phyloP scores from a whole-genome alignment of 495 filamentous ascomycete genomes.

The Aspergillus steynii region DNA sequence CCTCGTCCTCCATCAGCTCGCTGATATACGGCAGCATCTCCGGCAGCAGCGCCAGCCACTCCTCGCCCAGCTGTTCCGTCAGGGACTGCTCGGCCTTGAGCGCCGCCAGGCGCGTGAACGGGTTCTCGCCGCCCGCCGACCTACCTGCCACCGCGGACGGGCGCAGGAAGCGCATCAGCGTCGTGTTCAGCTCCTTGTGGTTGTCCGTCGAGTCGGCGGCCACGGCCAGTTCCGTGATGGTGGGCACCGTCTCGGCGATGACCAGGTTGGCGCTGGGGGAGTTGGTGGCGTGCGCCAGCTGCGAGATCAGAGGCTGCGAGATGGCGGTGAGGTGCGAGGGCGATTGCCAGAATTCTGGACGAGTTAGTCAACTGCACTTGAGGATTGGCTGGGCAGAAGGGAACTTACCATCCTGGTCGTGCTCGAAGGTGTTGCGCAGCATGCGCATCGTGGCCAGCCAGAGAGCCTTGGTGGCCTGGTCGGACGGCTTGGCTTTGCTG shows the following conservation, averaged over 20 bases:
- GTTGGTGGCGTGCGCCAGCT: conserved; percentile 60
- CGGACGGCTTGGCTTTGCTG: conserved; percentile 44
- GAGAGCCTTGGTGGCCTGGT: conserved; percentile 53
- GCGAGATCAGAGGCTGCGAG: conserved; percentile 63
- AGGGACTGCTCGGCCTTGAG: conserved; percentile 76
- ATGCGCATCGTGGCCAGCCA: conserved; percentile 67
- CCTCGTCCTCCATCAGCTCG: conserved; percentile 93
- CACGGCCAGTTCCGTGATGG: conserved; percentile 74
- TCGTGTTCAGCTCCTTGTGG: conserved; percentile 79
- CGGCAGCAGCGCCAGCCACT: conserved; percentile 85
- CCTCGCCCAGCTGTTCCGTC: conserved; percentile 77
- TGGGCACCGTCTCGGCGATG: conserved; percentile 49
- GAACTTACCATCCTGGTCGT: conserved; percentile 68
- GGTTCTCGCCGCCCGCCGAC: conserved; percentile 49
- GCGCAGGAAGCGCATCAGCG: conserved; percentile 72
- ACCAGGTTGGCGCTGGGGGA: conserved; percentile 36
- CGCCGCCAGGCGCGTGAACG: conserved; percentile 65
- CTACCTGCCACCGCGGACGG: conserved; percentile 63
- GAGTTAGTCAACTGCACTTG: conserved; percentile 13
- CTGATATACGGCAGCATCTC: conserved; percentile 95
- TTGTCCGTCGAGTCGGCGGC: conserved; percentile 81
- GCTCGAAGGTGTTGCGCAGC: conserved; percentile 70
- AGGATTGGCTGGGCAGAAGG: background rate
- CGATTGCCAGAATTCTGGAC: conserved; percentile 79
- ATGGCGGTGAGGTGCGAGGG: conserved; percentile 79